Evolutionary conservation across 2,329 filamentous ascomycete genomes (phyloP).

Genomic region (Sporothrix brunneoviolacea): DNA sequence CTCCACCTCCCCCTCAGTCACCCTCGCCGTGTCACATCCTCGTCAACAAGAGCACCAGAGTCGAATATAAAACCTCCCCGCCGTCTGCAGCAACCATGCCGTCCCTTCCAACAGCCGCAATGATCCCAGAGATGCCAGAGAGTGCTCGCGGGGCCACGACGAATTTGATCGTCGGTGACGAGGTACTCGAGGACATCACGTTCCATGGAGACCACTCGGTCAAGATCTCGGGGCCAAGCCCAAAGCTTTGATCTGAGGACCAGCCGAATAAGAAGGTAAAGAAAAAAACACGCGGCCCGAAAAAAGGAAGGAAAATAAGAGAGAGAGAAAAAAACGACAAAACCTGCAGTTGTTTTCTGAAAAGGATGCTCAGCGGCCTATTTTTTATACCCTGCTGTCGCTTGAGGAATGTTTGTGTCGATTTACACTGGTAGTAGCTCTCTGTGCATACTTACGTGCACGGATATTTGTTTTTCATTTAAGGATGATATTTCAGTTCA

Average conservation of each 20-base stretch:
- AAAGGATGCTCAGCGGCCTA: no score
- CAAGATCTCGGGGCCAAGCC: constrained; percentile 1
- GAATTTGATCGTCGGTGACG: not conserved
- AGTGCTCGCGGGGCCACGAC: not conserved
- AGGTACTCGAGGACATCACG: not conserved
- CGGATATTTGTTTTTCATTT: no score
- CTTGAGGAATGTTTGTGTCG: no score
- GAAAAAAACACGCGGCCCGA: no score
- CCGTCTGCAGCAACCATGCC: not conserved
- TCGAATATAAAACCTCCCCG: constrained; percentile 4
- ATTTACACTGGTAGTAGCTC: no score
- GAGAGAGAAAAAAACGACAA: no score
- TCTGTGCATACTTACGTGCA: no score
- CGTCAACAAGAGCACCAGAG: constrained; percentile 11
- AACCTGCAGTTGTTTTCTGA: no score
- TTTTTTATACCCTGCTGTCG: no score
- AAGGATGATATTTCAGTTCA: no score
- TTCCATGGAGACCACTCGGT: constrained; percentile 4
- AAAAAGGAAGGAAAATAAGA: no score
- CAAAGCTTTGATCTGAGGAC: constrained; percentile 1
- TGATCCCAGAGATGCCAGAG: not conserved
- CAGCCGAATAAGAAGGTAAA: no score
- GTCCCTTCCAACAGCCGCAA: not conserved
- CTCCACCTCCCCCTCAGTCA: not conserved
- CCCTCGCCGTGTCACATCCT: constrained; percentile 7